Evolutionary conservation across 495 filamentous ascomycete species (phyloP).

Genomic region (Tuber umbilicatum): DNA sequence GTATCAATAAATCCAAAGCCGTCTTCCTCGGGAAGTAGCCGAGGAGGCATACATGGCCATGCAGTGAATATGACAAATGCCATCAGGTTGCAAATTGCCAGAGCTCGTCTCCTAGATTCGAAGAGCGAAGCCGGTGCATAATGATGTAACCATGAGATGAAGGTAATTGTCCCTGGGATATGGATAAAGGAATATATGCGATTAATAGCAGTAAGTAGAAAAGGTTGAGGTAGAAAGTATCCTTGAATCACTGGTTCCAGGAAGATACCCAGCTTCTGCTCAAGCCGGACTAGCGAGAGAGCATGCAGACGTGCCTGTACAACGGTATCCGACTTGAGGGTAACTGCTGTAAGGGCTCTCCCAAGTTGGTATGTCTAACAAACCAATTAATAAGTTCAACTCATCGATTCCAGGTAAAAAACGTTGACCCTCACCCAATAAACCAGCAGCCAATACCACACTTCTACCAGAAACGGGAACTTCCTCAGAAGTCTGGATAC

Average conservation of each 20-base stretch:
- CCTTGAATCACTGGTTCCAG: constrained; percentile 25
- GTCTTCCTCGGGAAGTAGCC: constrained; percentile 55
- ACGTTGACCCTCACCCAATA: constrained; percentile 30
- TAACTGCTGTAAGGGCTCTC: constrained; percentile 57
- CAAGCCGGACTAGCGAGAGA: constrained; percentile 51
- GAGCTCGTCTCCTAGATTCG: constrained; percentile 58
- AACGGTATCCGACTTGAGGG: constrained; percentile 53
- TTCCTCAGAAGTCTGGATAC: constrained; percentile 25
- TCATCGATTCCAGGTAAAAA: background rate
- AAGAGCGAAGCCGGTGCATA: constrained; percentile 54
- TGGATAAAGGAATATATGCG: constrained; percentile 73
- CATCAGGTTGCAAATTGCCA: constrained; percentile 67
- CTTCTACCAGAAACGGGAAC: constrained; percentile 37
- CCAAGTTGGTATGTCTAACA: constrained; percentile 52
- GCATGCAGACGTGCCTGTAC: constrained; percentile 55
- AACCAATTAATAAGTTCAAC: background rate
- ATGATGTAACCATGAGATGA: constrained; percentile 62
- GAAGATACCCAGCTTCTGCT: constrained; percentile 53
- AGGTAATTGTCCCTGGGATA: constrained; percentile 70
- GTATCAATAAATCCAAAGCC: constrained; percentile 69
- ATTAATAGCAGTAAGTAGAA: constrained; percentile 47
- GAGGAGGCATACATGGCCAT: constrained; percentile 77
- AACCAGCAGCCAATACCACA: constrained; percentile 39
- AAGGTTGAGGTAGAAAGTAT: constrained; percentile 23
- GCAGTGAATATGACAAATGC: constrained; percentile 71